Evolutionary conservation across 352 stramenopile genomes (phyloP), one percentile per base, ranked within the genome.

Genomic region (Phytophthora nicotianae): DNA sequence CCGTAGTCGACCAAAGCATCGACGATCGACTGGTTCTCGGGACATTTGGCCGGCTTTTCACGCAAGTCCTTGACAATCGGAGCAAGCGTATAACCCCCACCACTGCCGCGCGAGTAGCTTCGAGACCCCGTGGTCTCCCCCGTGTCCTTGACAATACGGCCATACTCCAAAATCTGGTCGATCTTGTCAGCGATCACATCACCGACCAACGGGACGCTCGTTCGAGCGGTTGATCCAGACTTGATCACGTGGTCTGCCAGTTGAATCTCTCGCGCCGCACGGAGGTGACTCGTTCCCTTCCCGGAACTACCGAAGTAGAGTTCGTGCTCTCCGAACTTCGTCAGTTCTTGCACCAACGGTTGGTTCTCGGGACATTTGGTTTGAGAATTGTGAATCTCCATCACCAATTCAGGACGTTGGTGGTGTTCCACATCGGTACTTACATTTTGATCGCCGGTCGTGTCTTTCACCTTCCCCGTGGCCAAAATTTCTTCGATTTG

Each of bases 181-280:
- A 93, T 90, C 66, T 93, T 93, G 33, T 89, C 75, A 2, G 79
- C 73, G 20, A 93, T 81, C 23, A 90, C 79, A n/a, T 83, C 68
- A 32, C 84, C 84, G 38, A 93, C 81, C 27, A 88, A 72, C 33
- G 71, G 70, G 11, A 89, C 69, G n/a, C 57, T 43, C 6, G 65
- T 67, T 4, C 68, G 67, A n/a, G 84, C 82, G 16, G 74, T 72
- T 16, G 60, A 71, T 0, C 74, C 79, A 32, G 79, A 88, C 26
- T 72, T 78, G 45, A 93, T 83, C 13, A 80, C 64, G 21, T 72
- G 53, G 13, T 79, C 67, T 1, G 68, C 42, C 20, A 86, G 72
- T 60, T 88, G 82, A 62, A 93, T 81, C 49, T 90, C 74, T 11
- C 70, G 74, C 0, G 84, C 84, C 0, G 84, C 80, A 13, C 84